Conservation (phyloP, 2,329 filamentous ascomycete genomes). For the Alternaria sp. region DNA sequence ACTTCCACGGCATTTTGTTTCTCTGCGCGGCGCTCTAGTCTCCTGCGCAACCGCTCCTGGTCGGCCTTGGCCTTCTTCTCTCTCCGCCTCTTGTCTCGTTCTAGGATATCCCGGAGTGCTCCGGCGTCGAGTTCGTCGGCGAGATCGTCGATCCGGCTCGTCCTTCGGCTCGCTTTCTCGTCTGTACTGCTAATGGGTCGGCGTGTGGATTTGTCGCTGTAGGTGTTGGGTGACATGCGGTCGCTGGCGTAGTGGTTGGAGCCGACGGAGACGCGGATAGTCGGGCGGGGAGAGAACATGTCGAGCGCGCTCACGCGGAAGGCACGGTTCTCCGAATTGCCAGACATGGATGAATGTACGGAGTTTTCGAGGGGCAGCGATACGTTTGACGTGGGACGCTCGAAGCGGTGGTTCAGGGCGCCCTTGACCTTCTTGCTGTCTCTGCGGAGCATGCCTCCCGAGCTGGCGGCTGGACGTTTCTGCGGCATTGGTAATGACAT, state of each 20-base stretch:
- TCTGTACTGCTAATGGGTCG: slow-evolving; percentile 56
- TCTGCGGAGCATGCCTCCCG: slow-evolving; percentile 65
- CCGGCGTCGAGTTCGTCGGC: slow-evolving; percentile 86
- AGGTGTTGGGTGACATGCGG: slow-evolving; percentile 46
- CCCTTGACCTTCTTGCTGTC: slow-evolving; percentile 71
- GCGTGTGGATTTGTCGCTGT: slow-evolving; percentile 56
- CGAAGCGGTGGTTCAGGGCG: slow-evolving; percentile 61
- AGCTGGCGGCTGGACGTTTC: slow-evolving; percentile 65
- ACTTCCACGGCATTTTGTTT: slow-evolving; percentile 62
- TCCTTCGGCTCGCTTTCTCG: slow-evolving; percentile 60
- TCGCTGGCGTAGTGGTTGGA: slow-evolving; percentile 60
- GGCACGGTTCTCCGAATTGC: slow-evolving; percentile 73
- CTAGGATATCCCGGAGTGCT: slow-evolving; percentile 86
- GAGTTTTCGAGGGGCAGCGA: slow-evolving; percentile 78
- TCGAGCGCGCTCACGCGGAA: slow-evolving; percentile 83
- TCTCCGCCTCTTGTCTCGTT: slow-evolving; percentile 80
- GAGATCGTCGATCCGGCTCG: slow-evolving; percentile 69
- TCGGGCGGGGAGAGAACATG: slow-evolving; percentile 84
- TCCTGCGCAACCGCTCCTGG: slow-evolving; percentile 69
- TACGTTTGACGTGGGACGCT: slow-evolving; percentile 71
- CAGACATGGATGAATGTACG: slow-evolving; percentile 77
- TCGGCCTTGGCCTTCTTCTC: slow-evolving; percentile 76
- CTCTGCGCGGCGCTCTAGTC: slow-evolving; percentile 70
- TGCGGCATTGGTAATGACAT: slow-evolving; percentile 75
- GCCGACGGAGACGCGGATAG: slow-evolving; percentile 74